These are phyloP conservation scores for Paramecium sexaurelia DNA, from an alignment of 73 alveolate genomes.

Conservation along the genomic window DNA sequence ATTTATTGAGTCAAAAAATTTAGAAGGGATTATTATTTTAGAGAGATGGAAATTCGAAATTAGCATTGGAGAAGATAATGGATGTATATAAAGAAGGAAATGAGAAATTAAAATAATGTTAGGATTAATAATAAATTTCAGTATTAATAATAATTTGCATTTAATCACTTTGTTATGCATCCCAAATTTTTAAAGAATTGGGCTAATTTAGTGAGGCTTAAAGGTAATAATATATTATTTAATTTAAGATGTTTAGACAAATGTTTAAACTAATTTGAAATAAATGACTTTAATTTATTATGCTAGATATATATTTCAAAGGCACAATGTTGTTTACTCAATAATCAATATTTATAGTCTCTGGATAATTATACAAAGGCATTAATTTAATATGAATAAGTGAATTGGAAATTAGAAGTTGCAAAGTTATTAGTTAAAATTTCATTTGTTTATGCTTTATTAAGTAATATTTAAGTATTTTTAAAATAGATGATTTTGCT, in stretches of 20 bases:
- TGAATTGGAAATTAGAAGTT: constrained; percentile 38
- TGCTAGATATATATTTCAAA: constrained; percentile 5
- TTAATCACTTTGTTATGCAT: constrained; percentile 28
- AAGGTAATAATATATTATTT: neutral
- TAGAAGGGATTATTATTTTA: neutral
- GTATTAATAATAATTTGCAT: neutral
- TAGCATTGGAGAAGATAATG: neutral
- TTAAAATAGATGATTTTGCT: neutral
- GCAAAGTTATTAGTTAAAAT: constrained; percentile 33
- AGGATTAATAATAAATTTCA: neutral
- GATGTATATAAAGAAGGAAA: neutral
- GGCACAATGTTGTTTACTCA: constrained; percentile 7
- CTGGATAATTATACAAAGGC: constrained; percentile 24
- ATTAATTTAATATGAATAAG: constrained; percentile 20
- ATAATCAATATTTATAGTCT: neutral
- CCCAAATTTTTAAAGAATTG: neutral
- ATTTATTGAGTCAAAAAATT: neutral
- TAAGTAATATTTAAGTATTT: neutral
- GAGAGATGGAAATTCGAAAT: constrained; percentile 24
- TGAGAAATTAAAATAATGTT: neutral
- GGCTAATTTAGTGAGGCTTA: constrained; percentile 27
- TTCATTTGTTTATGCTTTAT: constrained; percentile 14
- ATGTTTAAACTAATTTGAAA: constrained; percentile 22
- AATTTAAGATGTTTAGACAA: constrained; percentile 2
- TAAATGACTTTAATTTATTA: constrained; percentile 40